Conservation (phyloP, 2,329 filamentous ascomycete species). For the Microsporum ferrugineum region DNA sequence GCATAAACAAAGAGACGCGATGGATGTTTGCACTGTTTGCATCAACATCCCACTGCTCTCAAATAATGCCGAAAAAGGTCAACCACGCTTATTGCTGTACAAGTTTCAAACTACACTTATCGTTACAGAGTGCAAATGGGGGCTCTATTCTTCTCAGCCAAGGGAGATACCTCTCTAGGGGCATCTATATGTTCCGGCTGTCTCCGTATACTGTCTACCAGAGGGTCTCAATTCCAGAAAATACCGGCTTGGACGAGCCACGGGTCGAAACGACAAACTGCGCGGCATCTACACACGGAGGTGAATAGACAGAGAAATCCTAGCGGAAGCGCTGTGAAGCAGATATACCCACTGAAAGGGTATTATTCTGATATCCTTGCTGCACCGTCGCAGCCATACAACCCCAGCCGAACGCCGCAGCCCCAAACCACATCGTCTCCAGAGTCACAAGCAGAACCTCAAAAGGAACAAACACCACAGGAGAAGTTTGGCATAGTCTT, state of each 20-base stretch:
- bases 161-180: background rate
- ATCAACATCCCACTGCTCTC: background rate
- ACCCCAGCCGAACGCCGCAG: conserved; percentile 1
- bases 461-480: conserved; percentile 19
- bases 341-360: conserved; percentile 32
- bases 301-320: background rate
- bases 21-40: conserved; percentile 5
- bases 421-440: conserved; percentile 10
- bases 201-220: background rate
- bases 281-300: conserved; percentile 5
- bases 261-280: background rate
- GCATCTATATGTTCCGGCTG: background rate
- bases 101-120: background rate
- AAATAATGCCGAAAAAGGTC: background rate
- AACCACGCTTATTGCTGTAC: background rate
- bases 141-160: background rate
- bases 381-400: conserved; percentile 17
- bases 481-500: conserved; percentile 61
- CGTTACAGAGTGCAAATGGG: background rate
- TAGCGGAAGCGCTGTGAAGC: conserved; percentile 9
- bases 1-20: conserved; percentile 1
- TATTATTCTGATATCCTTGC: conserved; percentile 36
- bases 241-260: background rate
- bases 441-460: background rate
- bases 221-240: background rate